Conservation (phyloP, 768 basidiomycete genomes). For the Leccinum variicolor region DNA sequence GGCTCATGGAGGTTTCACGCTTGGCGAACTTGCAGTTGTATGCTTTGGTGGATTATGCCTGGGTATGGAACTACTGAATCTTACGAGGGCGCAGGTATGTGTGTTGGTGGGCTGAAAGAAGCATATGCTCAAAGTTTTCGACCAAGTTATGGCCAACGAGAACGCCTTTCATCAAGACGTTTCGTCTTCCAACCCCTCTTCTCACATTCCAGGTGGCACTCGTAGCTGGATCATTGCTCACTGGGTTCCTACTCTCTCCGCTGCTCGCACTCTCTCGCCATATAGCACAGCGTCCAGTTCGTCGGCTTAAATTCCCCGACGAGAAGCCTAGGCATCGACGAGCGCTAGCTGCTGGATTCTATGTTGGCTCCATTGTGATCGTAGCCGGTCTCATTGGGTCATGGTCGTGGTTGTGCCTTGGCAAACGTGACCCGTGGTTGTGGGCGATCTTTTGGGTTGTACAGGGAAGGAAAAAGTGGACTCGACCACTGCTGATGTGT, state of each 20-base stretch:
- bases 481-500: slow-evolving; percentile 66
- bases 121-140: slow-evolving; percentile 1
- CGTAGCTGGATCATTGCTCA: slow-evolving; percentile 86
- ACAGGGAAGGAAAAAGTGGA: slow-evolving; percentile 75
- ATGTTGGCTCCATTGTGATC: slow-evolving; percentile 70
- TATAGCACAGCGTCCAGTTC: slow-evolving; percentile 82
- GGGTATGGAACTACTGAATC: slow-evolving; percentile 79
- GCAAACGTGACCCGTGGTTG: slow-evolving; percentile 79
- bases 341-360: slow-evolving; percentile 82
- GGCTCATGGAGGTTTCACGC: slow-evolving; percentile 91
- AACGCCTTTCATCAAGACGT: slow-evolving; percentile 86
- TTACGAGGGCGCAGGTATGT: slow-evolving; percentile 80
- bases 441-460: slow-evolving; percentile 80
- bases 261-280: slow-evolving; percentile 88
- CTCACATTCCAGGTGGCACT: slow-evolving; percentile 90
- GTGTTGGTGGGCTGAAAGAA: neutral
- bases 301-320: slow-evolving; percentile 75
- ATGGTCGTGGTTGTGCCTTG: slow-evolving; percentile 90
- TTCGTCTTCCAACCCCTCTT: slow-evolving; percentile 88
- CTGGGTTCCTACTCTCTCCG: slow-evolving; percentile 94
- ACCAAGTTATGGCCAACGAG: slow-evolving; percentile 73
- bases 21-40: slow-evolving; percentile 90
- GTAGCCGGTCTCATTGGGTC: slow-evolving; percentile 81
- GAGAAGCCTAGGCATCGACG: slow-evolving; percentile 82
- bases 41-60: slow-evolving; percentile 85